These are phyloP conservation scores for Diaporthe aspalathi DNA, from an alignment of 2,329 filamentous ascomycete genomes.

Conservation along the genomic window DNA sequence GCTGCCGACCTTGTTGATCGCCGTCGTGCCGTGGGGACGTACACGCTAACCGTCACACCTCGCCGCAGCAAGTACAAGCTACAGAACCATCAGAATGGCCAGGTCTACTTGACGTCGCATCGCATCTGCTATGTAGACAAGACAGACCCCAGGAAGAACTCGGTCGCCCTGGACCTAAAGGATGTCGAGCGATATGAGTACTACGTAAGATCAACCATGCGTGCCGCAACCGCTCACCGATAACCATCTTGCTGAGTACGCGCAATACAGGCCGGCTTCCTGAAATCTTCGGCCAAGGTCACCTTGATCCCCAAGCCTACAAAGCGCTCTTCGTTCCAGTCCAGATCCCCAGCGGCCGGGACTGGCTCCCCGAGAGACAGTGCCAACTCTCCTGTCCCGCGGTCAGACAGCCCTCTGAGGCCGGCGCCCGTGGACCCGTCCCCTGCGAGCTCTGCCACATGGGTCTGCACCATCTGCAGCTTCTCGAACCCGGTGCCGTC, in stretches of 20 bases:
- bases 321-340: slow-evolving; percentile 72
- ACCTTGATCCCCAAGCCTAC: slow-evolving; percentile 85
- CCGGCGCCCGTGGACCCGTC: slow-evolving; percentile 58
- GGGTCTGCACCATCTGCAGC: slow-evolving; percentile 96
- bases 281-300: slow-evolving; percentile 95
- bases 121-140: slow-evolving; percentile 95
- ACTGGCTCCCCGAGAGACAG: slow-evolving; percentile 58
- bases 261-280: slow-evolving; percentile 77
- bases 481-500: slow-evolving; percentile 93
- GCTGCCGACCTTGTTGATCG: slow-evolving; percentile 1
- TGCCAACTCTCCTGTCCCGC: slow-evolving; percentile 57
- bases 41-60: slow-evolving; percentile 30
- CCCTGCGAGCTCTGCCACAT: slow-evolving; percentile 75
- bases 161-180: slow-evolving; percentile 86
- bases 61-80: slow-evolving; percentile 88
- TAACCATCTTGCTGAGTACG: slow-evolving; percentile 41
- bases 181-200: slow-evolving; percentile 92
- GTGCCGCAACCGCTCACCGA: background rate
- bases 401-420: slow-evolving; percentile 57
- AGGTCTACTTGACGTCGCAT: slow-evolving; percentile 96
- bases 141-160: slow-evolving; percentile 84
- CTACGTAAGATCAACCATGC: slow-evolving; percentile 68
- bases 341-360: slow-evolving; percentile 61
- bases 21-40: background rate
- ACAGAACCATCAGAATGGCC: slow-evolving; percentile 91